A percentile compares a stretch with the other conserved stretches of the same genome.
phyloP scores from a whole-genome alignment of 345 rosid genomes.

The Lepidium sativum region DNA sequence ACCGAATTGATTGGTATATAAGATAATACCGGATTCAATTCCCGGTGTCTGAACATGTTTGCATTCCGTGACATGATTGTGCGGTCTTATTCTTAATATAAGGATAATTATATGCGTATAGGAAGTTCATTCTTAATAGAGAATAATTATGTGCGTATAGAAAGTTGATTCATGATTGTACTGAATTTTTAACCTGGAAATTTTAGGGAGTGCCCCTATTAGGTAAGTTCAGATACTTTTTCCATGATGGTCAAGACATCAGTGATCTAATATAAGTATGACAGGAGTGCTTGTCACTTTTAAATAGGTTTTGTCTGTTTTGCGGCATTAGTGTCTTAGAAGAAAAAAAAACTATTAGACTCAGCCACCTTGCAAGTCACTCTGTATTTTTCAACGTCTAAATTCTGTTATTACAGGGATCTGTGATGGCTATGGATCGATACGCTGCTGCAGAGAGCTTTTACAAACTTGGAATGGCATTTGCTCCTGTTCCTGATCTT shows the following conservation, averaged over 20 bases:
- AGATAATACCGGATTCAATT: neutral
- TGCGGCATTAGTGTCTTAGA: neutral
- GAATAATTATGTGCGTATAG: too few species aligned
- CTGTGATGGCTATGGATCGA: constrained; percentile 80
- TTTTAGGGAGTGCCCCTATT: neutral
- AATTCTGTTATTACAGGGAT: constrained; percentile 39
- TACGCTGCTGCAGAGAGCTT: constrained; percentile 97
- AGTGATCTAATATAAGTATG: neutral
- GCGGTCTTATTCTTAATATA: neutral
- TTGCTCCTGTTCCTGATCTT: constrained; percentile 98
- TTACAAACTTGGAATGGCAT: constrained; percentile 97
- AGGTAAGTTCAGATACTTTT: constrained; percentile 2
- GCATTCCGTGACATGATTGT: neutral
- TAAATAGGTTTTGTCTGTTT: neutral
- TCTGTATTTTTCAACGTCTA: neutral
- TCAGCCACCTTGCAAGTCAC: neutral
- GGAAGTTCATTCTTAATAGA: neutral
- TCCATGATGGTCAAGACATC: neutral
- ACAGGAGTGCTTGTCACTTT: neutral
- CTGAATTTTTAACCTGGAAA: neutral
- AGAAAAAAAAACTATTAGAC: neutral
- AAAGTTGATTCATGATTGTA: neutral
- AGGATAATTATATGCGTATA: neutral
- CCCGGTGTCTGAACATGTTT: neutral
- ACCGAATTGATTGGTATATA: neutral